These are phyloP conservation scores for Agrocybe chaxingu DNA, from an alignment of 768 basidiomycete genomes.

Conservation along the genomic window DNA sequence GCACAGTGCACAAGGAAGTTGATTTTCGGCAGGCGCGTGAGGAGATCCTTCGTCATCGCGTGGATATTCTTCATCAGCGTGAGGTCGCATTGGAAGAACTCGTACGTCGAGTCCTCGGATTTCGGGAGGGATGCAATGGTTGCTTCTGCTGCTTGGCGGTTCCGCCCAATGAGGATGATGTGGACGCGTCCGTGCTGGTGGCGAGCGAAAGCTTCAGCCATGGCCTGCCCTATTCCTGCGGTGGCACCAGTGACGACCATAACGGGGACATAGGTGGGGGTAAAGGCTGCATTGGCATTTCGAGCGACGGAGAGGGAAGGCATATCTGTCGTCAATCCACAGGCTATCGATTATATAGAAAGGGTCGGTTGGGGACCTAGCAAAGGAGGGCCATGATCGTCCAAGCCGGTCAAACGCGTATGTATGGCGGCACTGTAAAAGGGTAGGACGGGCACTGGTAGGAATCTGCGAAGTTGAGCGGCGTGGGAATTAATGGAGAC, in stretches of 20 bases:
- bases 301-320: constrained; percentile 13
- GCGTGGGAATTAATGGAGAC: too few species aligned
- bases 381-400: too few species aligned
- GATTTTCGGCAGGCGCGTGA: constrained; percentile 25
- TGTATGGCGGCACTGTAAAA: too few species aligned
- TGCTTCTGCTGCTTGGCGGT: constrained; percentile 28
- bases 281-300: constrained; percentile 16
- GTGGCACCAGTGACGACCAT: constrained; percentile 20
- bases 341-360: too few species aligned
- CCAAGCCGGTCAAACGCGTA: too few species aligned
- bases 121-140: constrained; percentile 26
- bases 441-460: too few species aligned
- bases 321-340: constrained; percentile 9
- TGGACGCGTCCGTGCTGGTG: constrained; percentile 35
- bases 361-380: too few species aligned
- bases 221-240: constrained; percentile 26
- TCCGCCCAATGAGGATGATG: constrained; percentile 37
- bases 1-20: constrained; percentile 35
- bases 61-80: constrained; percentile 33
- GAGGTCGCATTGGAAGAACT: constrained; percentile 36
- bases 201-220: constrained; percentile 29
- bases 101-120: constrained; percentile 13
- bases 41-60: constrained; percentile 22
- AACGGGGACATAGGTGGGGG: constrained; percentile 13
- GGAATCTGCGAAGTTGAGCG: too few species aligned